Percentiles rank a stretch among this genome's conserved stretches.
These are phyloP conservation scores for Dendrobium chrysotoxum DNA, from an alignment of 106 monocot genomes.

Conservation along the genomic window DNA sequence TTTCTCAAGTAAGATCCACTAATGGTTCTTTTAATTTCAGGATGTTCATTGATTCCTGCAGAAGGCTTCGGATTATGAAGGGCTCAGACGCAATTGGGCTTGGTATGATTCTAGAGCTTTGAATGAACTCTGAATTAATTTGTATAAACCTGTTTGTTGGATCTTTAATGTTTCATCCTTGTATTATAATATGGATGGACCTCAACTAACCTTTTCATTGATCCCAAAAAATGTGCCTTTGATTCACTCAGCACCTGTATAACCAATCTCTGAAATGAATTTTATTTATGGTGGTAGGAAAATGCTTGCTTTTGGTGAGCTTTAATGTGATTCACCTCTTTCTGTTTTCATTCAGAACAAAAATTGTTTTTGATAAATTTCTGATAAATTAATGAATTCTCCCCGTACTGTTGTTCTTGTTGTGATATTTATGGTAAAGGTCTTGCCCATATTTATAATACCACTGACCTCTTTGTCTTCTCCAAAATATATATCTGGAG, in stretches of 20 bases:
- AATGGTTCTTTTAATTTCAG: conserved; percentile 12
- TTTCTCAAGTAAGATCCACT: neutral
- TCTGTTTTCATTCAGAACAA: no score
- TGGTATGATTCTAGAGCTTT: conserved; percentile 26
- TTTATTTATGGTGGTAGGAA: neutral
- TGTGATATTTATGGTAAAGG: neutral
- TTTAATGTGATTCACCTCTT: neutral
- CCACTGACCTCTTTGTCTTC: neutral
- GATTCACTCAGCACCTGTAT: no score
- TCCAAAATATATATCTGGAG: neutral
- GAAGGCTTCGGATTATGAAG: conserved; percentile 73
- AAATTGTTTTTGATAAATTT: no score
- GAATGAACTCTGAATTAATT: neutral
- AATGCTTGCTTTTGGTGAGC: neutral
- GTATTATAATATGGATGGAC: no score
- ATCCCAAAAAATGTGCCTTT: no score
- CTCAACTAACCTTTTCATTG: no score
- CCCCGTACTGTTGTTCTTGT: neutral
- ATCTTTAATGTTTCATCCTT: neutral
- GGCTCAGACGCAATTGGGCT: conserved; percentile 77
- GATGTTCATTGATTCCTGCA: conserved; percentile 65
- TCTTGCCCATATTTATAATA: neutral
- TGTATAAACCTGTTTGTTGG: neutral
- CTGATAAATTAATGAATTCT: neutral
- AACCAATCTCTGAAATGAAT: neutral